These are phyloP conservation scores for Dryas octopetala DNA, from an alignment of 306 rosid genomes.

Conservation along the genomic window DNA sequence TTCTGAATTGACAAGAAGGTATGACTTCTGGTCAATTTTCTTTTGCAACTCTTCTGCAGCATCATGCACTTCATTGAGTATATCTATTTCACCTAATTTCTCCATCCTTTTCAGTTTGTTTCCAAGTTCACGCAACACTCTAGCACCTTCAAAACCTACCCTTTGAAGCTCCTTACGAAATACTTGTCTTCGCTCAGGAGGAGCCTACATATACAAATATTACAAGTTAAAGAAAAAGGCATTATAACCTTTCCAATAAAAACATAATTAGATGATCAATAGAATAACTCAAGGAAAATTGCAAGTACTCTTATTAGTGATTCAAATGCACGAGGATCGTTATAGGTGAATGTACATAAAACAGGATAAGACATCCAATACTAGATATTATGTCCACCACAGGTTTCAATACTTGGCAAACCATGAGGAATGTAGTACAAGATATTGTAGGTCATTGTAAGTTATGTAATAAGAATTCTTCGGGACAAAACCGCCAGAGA, in stretches of 20 bases:
- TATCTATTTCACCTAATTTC: conserved; percentile 59
- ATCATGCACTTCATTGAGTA: conserved; percentile 73
- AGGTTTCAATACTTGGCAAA: no score
- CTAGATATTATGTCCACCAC: no score
- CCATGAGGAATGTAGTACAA: no score
- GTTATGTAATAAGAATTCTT: no score
- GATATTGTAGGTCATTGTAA: no score
- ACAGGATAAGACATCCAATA: not conserved
- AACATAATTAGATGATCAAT: not conserved
- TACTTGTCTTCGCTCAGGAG: conserved; percentile 75
- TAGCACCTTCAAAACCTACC: conserved; percentile 75
- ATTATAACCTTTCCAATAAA: not conserved
- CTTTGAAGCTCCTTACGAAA: conserved; percentile 66
- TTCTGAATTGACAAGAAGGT: conserved; percentile 79
- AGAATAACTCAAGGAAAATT: not conserved
- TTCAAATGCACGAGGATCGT: not conserved
- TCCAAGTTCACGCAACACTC: conserved; percentile 74
- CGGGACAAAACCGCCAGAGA: no score
- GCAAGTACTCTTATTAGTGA: not conserved
- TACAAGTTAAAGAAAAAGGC: not conserved
- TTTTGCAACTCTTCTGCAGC: conserved; percentile 91
- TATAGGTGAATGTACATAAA: no score
- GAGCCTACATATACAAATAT: conserved; percentile 52
- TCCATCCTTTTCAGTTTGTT: conserved; percentile 78
- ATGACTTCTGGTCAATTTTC: conserved; percentile 75